phyloP scores from a whole-genome alignment of 176 grass and related monocot species.

The Hordeum vulgare region DNA sequence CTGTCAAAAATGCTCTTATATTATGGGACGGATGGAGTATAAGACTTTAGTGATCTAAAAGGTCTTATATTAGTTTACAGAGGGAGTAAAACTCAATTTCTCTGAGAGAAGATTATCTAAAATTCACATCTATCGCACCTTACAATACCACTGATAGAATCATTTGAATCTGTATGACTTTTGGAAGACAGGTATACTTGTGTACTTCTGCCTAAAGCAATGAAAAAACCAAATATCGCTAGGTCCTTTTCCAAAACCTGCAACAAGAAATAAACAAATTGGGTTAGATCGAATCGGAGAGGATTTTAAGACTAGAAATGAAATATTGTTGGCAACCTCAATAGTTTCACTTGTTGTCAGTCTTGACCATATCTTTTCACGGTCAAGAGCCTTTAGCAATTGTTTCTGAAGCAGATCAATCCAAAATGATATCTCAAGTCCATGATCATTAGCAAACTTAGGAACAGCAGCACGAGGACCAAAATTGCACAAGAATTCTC shows the following conservation, averaged over 20 bases:
- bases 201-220: slow-evolving; percentile 89
- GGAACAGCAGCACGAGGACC: slow-evolving; percentile 69
- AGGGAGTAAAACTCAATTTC: neutral
- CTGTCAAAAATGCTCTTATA: no score
- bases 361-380: slow-evolving; percentile 99
- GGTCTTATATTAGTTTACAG: neutral
- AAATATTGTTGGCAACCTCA: slow-evolving; percentile 54
- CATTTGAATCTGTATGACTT: slow-evolving; percentile 59
- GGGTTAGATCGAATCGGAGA: slow-evolving; percentile 2
- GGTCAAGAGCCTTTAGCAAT: slow-evolving; percentile 69
- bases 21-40: no score
- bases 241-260: slow-evolving; percentile 98
- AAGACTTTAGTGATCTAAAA: no score
- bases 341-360: slow-evolving; percentile 98
- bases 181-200: slow-evolving; percentile 85
- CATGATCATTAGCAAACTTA: slow-evolving; percentile 55
- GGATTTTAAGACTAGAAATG: neutral
- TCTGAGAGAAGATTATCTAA: slow-evolving; percentile 13
- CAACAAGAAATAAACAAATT: slow-evolving; percentile 28
- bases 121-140: slow-evolving; percentile 44
- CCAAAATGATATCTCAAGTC: slow-evolving; percentile 85
- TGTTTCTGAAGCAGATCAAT: slow-evolving; percentile 81
- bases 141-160: slow-evolving; percentile 69
- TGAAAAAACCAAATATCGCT: slow-evolving; percentile 99
- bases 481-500: slow-evolving; percentile 93